Conservation (phyloP, 805 yeast species). For the Nakazawaea populi region DNA sequence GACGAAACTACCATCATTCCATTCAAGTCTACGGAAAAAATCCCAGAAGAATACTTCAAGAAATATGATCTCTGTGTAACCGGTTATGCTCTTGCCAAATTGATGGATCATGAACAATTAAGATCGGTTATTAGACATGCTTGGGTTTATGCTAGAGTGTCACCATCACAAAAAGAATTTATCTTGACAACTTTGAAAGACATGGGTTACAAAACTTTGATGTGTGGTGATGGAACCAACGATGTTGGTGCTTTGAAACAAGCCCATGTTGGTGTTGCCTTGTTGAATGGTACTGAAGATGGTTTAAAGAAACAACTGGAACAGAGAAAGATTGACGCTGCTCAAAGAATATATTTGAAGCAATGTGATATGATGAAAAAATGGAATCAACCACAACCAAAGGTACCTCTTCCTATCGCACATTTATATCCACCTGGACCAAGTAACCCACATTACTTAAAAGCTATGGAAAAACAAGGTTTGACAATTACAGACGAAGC, state of each 20-base stretch:
- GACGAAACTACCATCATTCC: constrained; percentile 70
- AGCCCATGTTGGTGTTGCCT: constrained; percentile 98
- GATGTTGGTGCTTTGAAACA: constrained; percentile 99
- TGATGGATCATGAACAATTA: constrained; percentile 65
- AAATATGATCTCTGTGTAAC: constrained; percentile 85
- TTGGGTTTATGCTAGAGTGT: constrained; percentile 97
- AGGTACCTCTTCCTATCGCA: constrained; percentile 82
- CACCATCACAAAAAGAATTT: constrained; percentile 93
- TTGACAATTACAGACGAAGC: constrained; percentile 72
- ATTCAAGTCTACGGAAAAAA: constrained; percentile 50
- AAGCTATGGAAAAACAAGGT: constrained; percentile 82
- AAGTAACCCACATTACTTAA: constrained; percentile 77
- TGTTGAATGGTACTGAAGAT: constrained; percentile 93
- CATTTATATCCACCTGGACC: constrained; percentile 97
- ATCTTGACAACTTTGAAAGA: constrained; percentile 77
- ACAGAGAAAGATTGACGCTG: constrained; percentile 59
- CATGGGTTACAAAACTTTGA: constrained; percentile 86
- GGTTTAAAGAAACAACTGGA: constrained; percentile 87
- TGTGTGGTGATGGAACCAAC: constrained; percentile 99
- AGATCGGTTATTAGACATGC: constrained; percentile 75
- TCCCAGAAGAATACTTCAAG: constrained; percentile 52
- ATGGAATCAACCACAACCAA: constrained; percentile 83
- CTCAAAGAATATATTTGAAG: constrained; percentile 69
- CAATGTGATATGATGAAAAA: constrained; percentile 72
- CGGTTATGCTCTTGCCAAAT: constrained; percentile 76